Percentiles rank a stretch among this genome's conserved stretches.
Evolutionary conservation across 208 protist species (phyloP).

Genomic region (Acanthamoeba rhysodes): DNA sequence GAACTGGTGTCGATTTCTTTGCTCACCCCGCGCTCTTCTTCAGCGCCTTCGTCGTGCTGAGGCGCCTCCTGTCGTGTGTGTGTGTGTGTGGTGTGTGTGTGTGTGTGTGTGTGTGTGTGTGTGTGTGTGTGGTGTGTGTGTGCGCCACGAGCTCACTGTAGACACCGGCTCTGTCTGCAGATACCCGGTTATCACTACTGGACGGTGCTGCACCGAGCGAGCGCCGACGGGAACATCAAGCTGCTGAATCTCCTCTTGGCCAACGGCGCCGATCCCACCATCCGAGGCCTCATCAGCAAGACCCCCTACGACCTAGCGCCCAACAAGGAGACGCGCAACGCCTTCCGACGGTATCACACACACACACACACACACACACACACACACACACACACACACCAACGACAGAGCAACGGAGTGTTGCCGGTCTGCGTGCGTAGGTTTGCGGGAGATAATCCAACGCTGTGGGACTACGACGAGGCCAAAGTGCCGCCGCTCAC

Average conservation of each 20-base stretch:
- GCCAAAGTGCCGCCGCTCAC: conserved; percentile 74
- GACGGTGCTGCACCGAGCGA: conserved; percentile 61
- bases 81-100: not conserved
- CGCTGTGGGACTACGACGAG: conserved; percentile 67
- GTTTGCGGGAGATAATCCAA: conserved; percentile 62
- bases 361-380: no score
- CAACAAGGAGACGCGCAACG: conserved; percentile 43
- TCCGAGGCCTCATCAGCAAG: conserved; percentile 25
- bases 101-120: not conserved
- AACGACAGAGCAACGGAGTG: no score
- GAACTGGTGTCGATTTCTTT: not conserved
- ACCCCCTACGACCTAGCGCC: conserved; percentile 69
- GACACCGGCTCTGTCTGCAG: not conserved
- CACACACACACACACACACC: no score
- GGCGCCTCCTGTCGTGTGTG: not conserved
- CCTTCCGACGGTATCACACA: conserved; percentile 3
- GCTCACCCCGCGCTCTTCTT: not conserved
- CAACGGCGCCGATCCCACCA: conserved; percentile 73
- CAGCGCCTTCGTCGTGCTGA: not conserved
- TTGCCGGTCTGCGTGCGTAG: no score
- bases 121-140: not conserved
- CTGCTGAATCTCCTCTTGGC: conserved; percentile 62
- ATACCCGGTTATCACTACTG: conserved; percentile 74
- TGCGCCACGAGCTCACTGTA: not conserved
- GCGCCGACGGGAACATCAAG: conserved; percentile 63